Base-by-base conservation (phyloP, 129 eudicot species). In the Heracleum sosnowskyi region DNA sequence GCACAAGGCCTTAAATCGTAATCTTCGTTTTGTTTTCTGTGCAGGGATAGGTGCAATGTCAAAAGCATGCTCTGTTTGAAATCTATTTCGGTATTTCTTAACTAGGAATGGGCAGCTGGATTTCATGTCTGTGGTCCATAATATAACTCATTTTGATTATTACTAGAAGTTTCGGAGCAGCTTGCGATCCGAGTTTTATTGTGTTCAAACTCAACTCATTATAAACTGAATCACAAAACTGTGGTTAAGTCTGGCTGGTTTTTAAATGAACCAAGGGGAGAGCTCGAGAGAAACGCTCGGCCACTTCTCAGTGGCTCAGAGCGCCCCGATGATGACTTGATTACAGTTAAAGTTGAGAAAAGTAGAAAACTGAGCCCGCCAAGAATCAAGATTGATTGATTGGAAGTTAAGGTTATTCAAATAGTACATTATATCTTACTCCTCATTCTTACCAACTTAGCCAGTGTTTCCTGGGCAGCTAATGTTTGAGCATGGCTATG, bases 381-480 rank as follows among this genome's bases (percentile, higher is more conserved):
- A 60, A 60, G 33, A n/a, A 60, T 60, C 34, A 60, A 60, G 33
- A n/a, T 60, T 57, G 31, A 60, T n/a, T 60, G 33, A n/a, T 60
- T 31, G 3, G 34, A 60, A 22, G 68, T 4, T 10, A 26, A 60
- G 33, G 11, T n/a, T 29, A 60, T 66, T 66, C 72, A 66, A 29
- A 28, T 42, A n/a, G n/a, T n/a, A 72, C 72, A 77, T 87, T 76
- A 91, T 62, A 88, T 88, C 86, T 91, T 93, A 78, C 98, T 91
- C 76, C 98, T 85, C 92, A 89, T 91, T 79, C 97, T 93, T 41
- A 93, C 98, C 66, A 93, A 85, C 84, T 91, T 93, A 9, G 96
- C 97, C 84, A 93, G 80, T 49, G 98, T 93, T 79, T 93, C 92
- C 80, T 93, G 98, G 77, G 98, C 98, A 82, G 93, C 93, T 47